These are phyloP conservation scores for Gynandropsis gynandra DNA, from an alignment of 345 rosid species.

Conservation along the genomic window DNA sequence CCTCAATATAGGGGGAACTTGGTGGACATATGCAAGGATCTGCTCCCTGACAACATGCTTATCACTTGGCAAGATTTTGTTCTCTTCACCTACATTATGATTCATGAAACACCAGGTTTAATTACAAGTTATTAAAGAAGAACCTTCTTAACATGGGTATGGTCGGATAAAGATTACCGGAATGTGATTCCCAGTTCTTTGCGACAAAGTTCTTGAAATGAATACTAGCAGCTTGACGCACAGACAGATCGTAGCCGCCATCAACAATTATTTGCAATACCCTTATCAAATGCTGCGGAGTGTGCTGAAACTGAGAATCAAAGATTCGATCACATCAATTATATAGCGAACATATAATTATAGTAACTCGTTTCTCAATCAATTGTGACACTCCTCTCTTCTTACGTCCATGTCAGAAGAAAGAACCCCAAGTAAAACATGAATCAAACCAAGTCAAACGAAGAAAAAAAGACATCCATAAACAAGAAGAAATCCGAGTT, in stretches of 20 bases:
- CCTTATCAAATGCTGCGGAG: conserved; percentile 90
- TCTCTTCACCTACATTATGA: conserved; percentile 56
- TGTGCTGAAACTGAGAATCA: conserved; percentile 55
- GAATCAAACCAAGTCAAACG: conserved; percentile 21
- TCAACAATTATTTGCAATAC: conserved; percentile 82
- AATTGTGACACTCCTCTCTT: too few relatives aligned
- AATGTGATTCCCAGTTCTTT: conserved; percentile 73
- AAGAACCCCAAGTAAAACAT: too few relatives aligned
- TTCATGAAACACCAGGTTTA: not conserved
- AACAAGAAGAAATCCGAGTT: not conserved
- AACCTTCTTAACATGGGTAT: too few relatives aligned
- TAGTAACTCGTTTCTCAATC: too few relatives aligned
- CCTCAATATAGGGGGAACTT: conserved; percentile 90
- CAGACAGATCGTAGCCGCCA: conserved; percentile 52
- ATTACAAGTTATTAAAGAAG: not conserved
- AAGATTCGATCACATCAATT: not conserved
- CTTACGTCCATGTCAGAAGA: too few relatives aligned
- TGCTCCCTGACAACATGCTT: conserved; percentile 72
- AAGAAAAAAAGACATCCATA: not conserved
- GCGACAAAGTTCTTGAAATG: conserved; percentile 94
- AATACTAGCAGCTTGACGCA: conserved; percentile 93
- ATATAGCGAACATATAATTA: too few relatives aligned
- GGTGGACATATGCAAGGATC: conserved; percentile 72
- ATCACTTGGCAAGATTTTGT: conserved; percentile 56
- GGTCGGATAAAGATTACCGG: conserved; percentile 22